These are phyloP conservation scores for Discostella stelligera DNA, from an alignment of 352 stramenopile genomes.

Conservation along the genomic window DNA sequence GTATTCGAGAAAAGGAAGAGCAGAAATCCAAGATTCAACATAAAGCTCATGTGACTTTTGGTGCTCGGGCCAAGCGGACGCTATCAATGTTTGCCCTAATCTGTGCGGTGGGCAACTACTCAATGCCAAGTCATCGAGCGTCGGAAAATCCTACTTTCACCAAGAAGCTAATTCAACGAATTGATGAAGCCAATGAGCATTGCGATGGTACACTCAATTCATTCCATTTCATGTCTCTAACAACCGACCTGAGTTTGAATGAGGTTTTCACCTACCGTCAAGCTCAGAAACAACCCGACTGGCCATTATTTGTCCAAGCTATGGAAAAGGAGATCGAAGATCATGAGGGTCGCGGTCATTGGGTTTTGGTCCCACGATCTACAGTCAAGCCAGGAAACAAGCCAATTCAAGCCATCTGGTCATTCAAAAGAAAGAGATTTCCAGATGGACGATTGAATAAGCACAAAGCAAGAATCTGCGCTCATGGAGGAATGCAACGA, in stretches of 20 bases:
- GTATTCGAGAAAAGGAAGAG: slow-evolving; percentile 6
- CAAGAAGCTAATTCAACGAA: not conserved
- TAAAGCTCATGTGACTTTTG: slow-evolving; percentile 23
- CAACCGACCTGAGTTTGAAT: slow-evolving; percentile 5
- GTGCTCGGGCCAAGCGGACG: not conserved
- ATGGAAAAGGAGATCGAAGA: slow-evolving; percentile 43
- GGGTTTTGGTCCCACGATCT: slow-evolving; percentile 3
- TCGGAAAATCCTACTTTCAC: slow-evolving; percentile 7
- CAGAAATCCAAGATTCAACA: slow-evolving; percentile 9
- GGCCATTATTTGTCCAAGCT: slow-evolving; percentile 19
- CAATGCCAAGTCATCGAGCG: slow-evolving; percentile 3
- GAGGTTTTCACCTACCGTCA: slow-evolving; percentile 23
- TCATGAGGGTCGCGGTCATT: slow-evolving; percentile 6
- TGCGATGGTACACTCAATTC: slow-evolving; percentile 11
- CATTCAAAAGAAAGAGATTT: slow-evolving; percentile 41
- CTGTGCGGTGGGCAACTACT: not conserved
- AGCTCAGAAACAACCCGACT: slow-evolving; percentile 22
- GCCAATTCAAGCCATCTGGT: slow-evolving; percentile 36
- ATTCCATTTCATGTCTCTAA: slow-evolving; percentile 3
- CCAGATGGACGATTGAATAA: slow-evolving; percentile 29
- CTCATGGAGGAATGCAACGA: no score
- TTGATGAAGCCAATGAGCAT: slow-evolving; percentile 20
- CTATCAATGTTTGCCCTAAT: slow-evolving; percentile 7
- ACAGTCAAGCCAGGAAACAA: slow-evolving; percentile 12
- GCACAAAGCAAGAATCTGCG: not conserved